phyloP scores from a whole-genome alignment of 768 basidiomycete genomes.

The Boletus tomentosulus region DNA sequence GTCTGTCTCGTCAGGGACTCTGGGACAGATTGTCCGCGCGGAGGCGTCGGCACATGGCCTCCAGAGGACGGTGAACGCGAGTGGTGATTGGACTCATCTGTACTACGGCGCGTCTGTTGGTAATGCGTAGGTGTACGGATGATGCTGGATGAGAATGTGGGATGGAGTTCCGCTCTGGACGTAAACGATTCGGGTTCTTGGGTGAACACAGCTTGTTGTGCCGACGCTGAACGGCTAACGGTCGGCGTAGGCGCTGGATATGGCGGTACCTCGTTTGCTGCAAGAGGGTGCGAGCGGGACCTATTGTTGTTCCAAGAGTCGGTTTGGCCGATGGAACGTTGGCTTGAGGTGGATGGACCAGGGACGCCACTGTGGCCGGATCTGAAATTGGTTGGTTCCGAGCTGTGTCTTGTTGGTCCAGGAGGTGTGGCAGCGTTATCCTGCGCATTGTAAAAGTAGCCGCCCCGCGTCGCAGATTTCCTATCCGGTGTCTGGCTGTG shows the following conservation, averaged over 20 bases:
- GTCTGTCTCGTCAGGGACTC: conserved; percentile 23
- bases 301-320: conserved; percentile 19
- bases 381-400: conserved; percentile 21
- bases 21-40: conserved; percentile 16
- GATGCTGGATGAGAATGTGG: conserved; percentile 67
- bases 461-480: conserved; percentile 8
- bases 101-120: conserved; percentile 22
- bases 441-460: conserved; percentile 18
- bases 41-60: conserved; percentile 12
- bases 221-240: conserved; percentile 10
- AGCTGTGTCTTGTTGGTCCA: conserved; percentile 22
- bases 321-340: conserved; percentile 8
- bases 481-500: conserved; percentile 24
- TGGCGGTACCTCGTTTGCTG: conserved; percentile 19
- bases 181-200: conserved; percentile 46
- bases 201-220: conserved; percentile 13
- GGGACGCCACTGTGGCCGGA: conserved; percentile 1
- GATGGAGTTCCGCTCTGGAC: conserved; percentile 47
- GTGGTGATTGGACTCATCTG: conserved; percentile 21
- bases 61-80: conserved; percentile 25
- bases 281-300: conserved; percentile 20
- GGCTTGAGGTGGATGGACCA: conserved; percentile 17
- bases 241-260: conserved; percentile 28
- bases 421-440: conserved; percentile 10
- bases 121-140: conserved; percentile 69